Evolutionary conservation across 768 basidiomycete species (phyloP), one percentile per base, ranked within the genome.

Genomic region (Amanita polypyramis): DNA sequence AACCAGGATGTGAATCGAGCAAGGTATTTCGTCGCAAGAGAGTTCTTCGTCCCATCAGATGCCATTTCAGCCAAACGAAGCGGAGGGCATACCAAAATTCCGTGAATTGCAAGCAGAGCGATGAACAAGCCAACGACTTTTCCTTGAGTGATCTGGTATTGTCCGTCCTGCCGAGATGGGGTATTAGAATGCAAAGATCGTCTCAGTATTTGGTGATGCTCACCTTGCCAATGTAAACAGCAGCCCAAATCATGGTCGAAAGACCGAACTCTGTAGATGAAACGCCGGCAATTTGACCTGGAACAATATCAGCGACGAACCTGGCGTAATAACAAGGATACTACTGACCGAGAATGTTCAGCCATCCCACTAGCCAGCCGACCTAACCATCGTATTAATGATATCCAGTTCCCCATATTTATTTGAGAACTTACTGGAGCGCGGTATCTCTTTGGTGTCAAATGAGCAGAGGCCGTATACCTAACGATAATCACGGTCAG

Each of bases 221-320:
- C 47, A 68, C 79, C 58, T 70, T 77, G 47, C 74, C 78, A 40
- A 85, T 62, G 15, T 71, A 73, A 29, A 82, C 82, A 3, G 87
- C 87, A n/a, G 80, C 79, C 69, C 82, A 75, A 34, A 87, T 84
- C 85, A 86, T 88, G 58, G 73, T 76, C 17, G 82, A 72, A 17
- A 87, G 70, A 21, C 87, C 88, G 58, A 88, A 91, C 61, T 91
- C 87, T 0, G 87, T 91, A 2, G 85, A 90, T 5, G 89, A 84
- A 42, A 91, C 70, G 23, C 90, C 90, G 10, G 89, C 87, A 48
- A 89, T 77, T 64, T 91, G 88, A 30, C 86, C 80, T 77, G 11
- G 53, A 15, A 44, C 19, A 27, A 21, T 37, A 6, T 33, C 14
- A 34, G 27, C 4, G 11, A 55, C 41, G n/a, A 34, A 33, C 20